Evolutionary conservation across 352 stramenopile genomes (phyloP).

Genomic region (Paralagenidium karlingii): DNA sequence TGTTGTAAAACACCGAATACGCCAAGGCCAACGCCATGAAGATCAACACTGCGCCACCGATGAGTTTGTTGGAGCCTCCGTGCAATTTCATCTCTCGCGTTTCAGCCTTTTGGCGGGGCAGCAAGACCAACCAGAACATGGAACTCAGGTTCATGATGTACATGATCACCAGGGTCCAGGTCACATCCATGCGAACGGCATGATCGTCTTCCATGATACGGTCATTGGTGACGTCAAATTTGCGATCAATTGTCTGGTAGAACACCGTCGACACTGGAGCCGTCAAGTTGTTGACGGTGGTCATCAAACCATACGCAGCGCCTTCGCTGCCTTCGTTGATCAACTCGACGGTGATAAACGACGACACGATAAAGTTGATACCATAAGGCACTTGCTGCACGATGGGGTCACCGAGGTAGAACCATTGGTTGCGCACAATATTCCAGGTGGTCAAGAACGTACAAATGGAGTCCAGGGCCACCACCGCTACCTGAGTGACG

Average conservation of each 20-base stretch:
- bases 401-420: not conserved
- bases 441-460: not conserved
- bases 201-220: slow-evolving; percentile 7
- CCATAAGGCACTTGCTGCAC: not conserved
- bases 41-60: slow-evolving; percentile 11
- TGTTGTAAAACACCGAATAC: slow-evolving; percentile 19
- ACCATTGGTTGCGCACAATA: not conserved
- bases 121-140: slow-evolving; percentile 8
- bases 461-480: not conserved
- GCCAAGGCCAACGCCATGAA: slow-evolving; percentile 29
- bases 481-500: slow-evolving; percentile 2
- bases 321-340: slow-evolving; percentile 11
- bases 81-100: slow-evolving; percentile 6
- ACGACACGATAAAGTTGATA: slow-evolving; percentile 11
- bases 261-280: slow-evolving; percentile 4
- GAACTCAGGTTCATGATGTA: slow-evolving; percentile 7
- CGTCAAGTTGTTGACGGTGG: slow-evolving; percentile 10
- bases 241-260: slow-evolving; percentile 5
- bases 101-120: slow-evolving; percentile 12
- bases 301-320: slow-evolving; percentile 8
- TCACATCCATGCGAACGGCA: slow-evolving; percentile 11
- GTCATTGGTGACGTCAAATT: slow-evolving; percentile 4
- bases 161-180: slow-evolving; percentile 13
- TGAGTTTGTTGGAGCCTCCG: slow-evolving; percentile 8
- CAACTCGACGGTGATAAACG: slow-evolving; percentile 13